phyloP scores from a whole-genome alignment of 495 filamentous ascomycete genomes.

The Hypoxylon trugodes region DNA sequence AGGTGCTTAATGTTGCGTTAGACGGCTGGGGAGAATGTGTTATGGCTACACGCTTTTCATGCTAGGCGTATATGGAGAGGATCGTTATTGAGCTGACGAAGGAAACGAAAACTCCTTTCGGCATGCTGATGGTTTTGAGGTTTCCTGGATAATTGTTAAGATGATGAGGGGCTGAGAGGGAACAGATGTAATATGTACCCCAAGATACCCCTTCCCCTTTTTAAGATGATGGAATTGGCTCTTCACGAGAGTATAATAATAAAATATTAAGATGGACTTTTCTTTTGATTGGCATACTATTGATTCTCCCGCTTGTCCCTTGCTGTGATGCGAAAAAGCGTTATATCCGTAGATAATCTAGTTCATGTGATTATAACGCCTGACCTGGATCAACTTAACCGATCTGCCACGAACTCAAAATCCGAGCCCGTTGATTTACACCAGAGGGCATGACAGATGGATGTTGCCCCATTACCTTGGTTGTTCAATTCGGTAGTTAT shows the following conservation, averaged over 20 bases:
- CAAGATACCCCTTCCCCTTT: conserved; percentile 30
- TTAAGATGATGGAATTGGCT: conserved; percentile 17
- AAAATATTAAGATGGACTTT: conserved; percentile 17
- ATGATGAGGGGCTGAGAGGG: conserved; percentile 11
- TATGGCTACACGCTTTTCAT: too few species aligned
- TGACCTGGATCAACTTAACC: too few species aligned
- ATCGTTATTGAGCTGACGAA: background rate
- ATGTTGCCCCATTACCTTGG: too few species aligned
- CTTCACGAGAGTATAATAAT: conserved; percentile 15
- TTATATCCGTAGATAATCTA: too few species aligned
- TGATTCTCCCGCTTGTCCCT: too few species aligned
- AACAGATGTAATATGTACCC: conserved; percentile 24
- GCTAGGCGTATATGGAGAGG: background rate
- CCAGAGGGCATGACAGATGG: too few species aligned
- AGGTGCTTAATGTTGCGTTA: background rate
- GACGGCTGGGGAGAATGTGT: background rate
- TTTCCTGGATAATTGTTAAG: background rate
- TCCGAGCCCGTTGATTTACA: too few species aligned
- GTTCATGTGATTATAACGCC: too few species aligned
- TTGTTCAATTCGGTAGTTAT: too few species aligned
- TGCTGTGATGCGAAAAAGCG: too few species aligned
- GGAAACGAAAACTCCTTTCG: background rate
- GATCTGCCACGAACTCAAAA: too few species aligned
- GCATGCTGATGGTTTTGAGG: background rate
- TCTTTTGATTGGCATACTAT: background rate